Base-by-base conservation (phyloP, 768 basidiomycete species). In the Leccinum barrowsii region DNA sequence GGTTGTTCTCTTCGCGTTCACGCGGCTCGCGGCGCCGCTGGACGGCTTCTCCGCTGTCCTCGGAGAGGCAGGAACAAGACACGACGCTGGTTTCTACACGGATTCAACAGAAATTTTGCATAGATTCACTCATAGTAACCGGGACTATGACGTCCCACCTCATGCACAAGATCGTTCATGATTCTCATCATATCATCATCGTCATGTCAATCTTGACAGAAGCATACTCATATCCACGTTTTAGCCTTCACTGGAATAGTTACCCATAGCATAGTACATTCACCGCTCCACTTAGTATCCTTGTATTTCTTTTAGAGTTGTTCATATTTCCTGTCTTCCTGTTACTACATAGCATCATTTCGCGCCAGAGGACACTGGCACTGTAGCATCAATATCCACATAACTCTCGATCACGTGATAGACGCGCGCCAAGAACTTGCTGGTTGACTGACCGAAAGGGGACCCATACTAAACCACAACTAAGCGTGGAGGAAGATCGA, bases 31-130 rank as follows among this genome's bases (percentile, higher is more conserved):
- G 56, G 54, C 71, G 63, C 26, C 69, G 63, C 34, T 61, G 61
- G 62, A 63, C 63, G 11, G 54, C 63, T 55, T 67, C 63, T 30
- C 12, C 47, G 48, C 47, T 63, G 13, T 57, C 59, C 17, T 60
- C 63, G 19, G 56, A 54, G 26, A 50, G 46, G 53, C 48, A 37
- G 11, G 71, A 62, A 47, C 61, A 64, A 50, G 65, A 61, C 13
- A 19, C 56, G 2, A 58, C 32, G n/a, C 59, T 54, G 35, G 60
- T 57, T 55, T 63, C 62, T 49, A 59, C 59, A 57, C 68, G 69
- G 28, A 64, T 68, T 32, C 66, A 71, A 54, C 73, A 73, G 24
- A 74, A 73, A 70, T 77, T 66, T 64, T 77, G 56, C 73, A 73
- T 57, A 70, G 70, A 61, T 56, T 77, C 63, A 72, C 72, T 44